Base-by-base conservation (phyloP, 805 yeast species). In the Metahyphopichia silvanorum region DNA sequence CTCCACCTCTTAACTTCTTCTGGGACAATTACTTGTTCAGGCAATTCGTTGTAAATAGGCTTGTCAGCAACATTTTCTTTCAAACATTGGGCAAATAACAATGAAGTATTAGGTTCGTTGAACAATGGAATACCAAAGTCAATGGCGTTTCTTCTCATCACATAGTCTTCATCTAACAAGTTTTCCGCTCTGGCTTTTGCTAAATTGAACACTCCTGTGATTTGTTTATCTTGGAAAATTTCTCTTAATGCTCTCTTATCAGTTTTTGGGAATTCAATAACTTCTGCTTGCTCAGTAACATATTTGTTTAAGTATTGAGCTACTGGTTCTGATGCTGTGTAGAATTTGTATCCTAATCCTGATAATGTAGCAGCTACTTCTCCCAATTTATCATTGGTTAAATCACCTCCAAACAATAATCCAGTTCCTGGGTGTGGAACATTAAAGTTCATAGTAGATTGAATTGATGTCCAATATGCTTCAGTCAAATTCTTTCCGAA, bases 141-240 rank as follows among this genome's bases (percentile, higher is more conserved):
- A 66, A 93, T 94, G 29, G 99, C 98, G 60, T 93, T 93, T 71
- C 99, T 83, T 73, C 99, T 83, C 98, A 93, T 93, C 37, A 91
- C 82, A 62, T 93, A 93, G 65, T 93, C 97, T 62, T 84, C 82
- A 55, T 93, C 97, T 43, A 77, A 62, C 43, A 86, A 72, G 43
- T 75, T 67, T 51, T 86, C 94, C 27, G 98, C 99, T 58, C 96
- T 79, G 26, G 86, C 83, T 48, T 73, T 73, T 34, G 98, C 97
- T 53, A 93, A 75, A 68, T 93, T 93, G 76, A 91, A 81, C 12
- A 93, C 98, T 42, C 88, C 82, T 43, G 80, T 74, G 57, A 93
- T 79, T 51, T 89, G 79, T 63, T 86, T 77, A 41, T 81, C 74
- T 57, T 85, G 91, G 82, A 91, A 93, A 40, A 88, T 82, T 62